phyloP scores from a whole-genome alignment of 805 yeast genomes.

The Ogataea haglerorum region DNA sequence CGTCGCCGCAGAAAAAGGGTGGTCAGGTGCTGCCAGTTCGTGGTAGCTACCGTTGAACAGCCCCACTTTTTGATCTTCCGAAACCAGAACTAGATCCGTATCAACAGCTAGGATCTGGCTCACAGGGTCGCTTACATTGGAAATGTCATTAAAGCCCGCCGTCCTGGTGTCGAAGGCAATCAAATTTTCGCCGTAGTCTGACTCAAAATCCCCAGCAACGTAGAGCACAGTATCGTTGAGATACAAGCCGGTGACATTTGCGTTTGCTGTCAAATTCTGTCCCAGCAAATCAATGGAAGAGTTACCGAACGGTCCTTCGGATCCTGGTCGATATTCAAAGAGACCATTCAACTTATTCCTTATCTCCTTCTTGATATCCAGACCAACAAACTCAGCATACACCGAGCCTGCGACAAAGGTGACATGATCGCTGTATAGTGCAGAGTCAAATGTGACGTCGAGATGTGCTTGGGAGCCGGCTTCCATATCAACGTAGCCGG shows the following conservation, averaged over 20 bases:
- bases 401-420: constrained; percentile 72
- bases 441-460: constrained; percentile 36
- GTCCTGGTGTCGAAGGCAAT: constrained; percentile 28
- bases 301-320: constrained; percentile 39
- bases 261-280: constrained; percentile 34
- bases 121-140: constrained; percentile 33
- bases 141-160: not conserved
- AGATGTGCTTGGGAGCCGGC: constrained; percentile 37
- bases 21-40: constrained; percentile 33
- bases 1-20: constrained; percentile 21
- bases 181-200: constrained; percentile 37
- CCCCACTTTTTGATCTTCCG: constrained; percentile 29
- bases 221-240: constrained; percentile 34
- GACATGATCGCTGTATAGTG: constrained; percentile 34
- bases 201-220: constrained; percentile 49
- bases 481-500: constrained; percentile 59
- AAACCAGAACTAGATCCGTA: constrained; percentile 42
- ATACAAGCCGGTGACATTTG: constrained; percentile 38
- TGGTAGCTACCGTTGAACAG: constrained; percentile 36
- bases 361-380: constrained; percentile 35
- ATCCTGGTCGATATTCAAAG: constrained; percentile 68
- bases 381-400: constrained; percentile 43
- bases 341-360: constrained; percentile 60
- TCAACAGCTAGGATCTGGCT: constrained; percentile 28
- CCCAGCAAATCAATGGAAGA: constrained; percentile 45